Evolutionary conservation across 306 rosid genomes (phyloP), one percentile per base, ranked within the genome.

Genomic region (Cucurbita argyrosperma): DNA sequence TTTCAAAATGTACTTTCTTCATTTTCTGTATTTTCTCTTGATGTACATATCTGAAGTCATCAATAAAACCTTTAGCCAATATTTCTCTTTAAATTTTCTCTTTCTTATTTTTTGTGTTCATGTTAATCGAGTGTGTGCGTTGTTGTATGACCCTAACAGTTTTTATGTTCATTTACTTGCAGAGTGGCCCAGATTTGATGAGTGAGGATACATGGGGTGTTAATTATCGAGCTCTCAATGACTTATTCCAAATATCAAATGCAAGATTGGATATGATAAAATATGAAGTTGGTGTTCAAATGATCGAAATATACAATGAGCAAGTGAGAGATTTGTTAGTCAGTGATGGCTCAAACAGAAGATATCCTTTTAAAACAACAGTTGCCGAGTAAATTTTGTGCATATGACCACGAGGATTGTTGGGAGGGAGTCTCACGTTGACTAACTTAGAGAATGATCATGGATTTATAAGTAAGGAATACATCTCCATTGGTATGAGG

Each of bases 231-330:
- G 97, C 99, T 19, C 85, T 94, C 59, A 87, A 89, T 0, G 99
- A 94, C 87, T 84, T 94, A 74, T 94, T 94, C 82, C 87, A 91
- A 49, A 88, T 94, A 61, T 91, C 99, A 11, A 89, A 88, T 81
- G 89, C 82, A 59, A 89, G 97, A 78, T 74, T 68, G 35, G 84
- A 87, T 13, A 76, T 90, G 74, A 74, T 89, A 74, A 89, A 89
- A 78, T 94, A 94, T 77, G 99, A 94, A 82, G 92, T 94, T 80
- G 86, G 88, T 39, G 98, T 94, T 46, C 98, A 90, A 80, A 94
- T 94, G 97, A 94, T 94, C 59, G 98, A 94, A 80, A 94, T 94
- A 78, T 94, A 94, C 82, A 91, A 91, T 71, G 99, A 94, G 76
- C 95, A 91, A 88, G 99, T 94, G 80, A 91, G 99, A 84, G 97